Conservation (phyloP, 768 basidiomycete species). For the Tubosaeta sp. region DNA sequence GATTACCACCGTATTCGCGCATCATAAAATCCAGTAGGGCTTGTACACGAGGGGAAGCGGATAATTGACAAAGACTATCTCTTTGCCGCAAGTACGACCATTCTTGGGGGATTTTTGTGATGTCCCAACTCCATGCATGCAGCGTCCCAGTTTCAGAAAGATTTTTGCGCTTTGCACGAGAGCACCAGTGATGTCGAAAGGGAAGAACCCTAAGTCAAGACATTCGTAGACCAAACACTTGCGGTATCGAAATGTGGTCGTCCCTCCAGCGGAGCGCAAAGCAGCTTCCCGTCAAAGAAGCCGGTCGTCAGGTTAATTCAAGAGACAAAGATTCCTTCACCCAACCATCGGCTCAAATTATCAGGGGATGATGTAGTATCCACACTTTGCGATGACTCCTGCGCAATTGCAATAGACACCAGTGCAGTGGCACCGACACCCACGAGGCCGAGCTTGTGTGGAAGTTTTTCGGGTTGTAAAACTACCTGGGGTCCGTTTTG, state of each 20-base stretch:
- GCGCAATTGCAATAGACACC: conserved; percentile 19
- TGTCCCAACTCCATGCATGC: conserved; percentile 29
- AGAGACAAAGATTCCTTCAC: not conserved
- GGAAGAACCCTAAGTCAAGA: conserved; percentile 32
- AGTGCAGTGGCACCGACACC: conserved; percentile 21
- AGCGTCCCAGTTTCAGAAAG: conserved; percentile 13
- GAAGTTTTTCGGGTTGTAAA: conserved; percentile 23
- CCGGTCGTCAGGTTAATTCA: not conserved
- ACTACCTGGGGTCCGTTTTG: conserved; percentile 23
- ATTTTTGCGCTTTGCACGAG: conserved; percentile 26
- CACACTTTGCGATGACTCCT: conserved; percentile 13
- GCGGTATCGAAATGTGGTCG: conserved; percentile 13
- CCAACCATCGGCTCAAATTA: not conserved
- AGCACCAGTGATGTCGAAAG: conserved; percentile 28
- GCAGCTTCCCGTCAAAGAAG: conserved; percentile 6
- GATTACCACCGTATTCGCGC: conserved; percentile 18
- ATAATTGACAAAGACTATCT: not conserved
- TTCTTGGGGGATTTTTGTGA: too few species aligned
- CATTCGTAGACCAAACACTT: conserved; percentile 16
- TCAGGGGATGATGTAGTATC: not conserved
- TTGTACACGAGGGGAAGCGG: conserved; percentile 14
- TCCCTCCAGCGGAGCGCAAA: conserved; percentile 22
- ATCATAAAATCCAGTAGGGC: conserved; percentile 22
- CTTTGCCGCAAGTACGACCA: too few species aligned
- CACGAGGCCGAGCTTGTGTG: conserved; percentile 18